Base-by-base conservation (phyloP, 2,329 filamentous ascomycete species). In the Cryphonectria japonica region DNA sequence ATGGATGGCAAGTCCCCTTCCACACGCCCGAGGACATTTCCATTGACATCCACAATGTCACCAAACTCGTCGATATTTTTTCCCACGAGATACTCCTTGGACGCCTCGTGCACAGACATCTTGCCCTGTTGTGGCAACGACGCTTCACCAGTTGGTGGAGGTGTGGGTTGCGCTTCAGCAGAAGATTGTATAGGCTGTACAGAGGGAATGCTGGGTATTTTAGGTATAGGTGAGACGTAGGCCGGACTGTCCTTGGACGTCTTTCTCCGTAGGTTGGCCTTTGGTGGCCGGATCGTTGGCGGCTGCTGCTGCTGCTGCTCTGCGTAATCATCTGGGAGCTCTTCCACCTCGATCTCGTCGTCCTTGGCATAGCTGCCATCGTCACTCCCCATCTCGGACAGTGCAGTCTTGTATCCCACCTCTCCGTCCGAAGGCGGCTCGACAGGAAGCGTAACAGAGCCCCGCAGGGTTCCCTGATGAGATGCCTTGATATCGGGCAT, bases 1-100 rank as follows among this genome's bases (percentile, higher is more conserved):
- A 88, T 87, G 63, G 85, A 83, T 4, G 86, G 86, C 34, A 88
- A 79, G 75, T 88, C 86, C 8, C 86, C 86, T 7, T 83, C 84
- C 7, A 83, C 85, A 59, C 85, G 83, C 46, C 85, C 86, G 2
- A 88, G 80, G 3, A 87, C 84, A 50, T 82, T 83, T 9, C 85
- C 85, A 26, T 85, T 80, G 71, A 80, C 83, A 71, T 85, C 84
- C 22, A 88, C 76, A 43, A 88, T 81, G 76, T 87, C 87, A 68
- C 86, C 86, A 64, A 86, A 86, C 76, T 88, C 86, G 71, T 88
- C 85, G 34, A 88, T 81, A 54, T 76, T 80, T 73, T 84, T 84
- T 59, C 84, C 86, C 63, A 82, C 81, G 32, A 88, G 81, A 26
- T 76, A 76, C 11, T 74, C 72, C 41, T 77, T 79, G n/a, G 77